Conservation (phyloP, 2,329 filamentous ascomycete genomes). For the Cytospora schulzeri region DNA sequence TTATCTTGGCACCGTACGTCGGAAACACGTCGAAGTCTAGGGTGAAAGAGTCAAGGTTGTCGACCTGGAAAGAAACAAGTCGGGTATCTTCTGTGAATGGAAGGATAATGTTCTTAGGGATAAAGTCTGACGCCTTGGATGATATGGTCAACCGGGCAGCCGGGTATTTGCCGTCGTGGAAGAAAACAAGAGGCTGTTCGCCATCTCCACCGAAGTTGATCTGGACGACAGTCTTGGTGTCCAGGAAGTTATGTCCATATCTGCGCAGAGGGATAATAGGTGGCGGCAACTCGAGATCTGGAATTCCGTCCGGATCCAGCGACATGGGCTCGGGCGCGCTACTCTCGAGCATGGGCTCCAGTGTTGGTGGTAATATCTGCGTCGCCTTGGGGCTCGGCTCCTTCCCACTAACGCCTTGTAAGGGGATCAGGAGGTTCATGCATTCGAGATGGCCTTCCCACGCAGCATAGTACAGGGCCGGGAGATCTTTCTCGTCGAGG, state of each 20-base stretch:
- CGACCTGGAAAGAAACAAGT: slow-evolving; percentile 92
- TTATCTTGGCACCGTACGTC: slow-evolving; percentile 95
- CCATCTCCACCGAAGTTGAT: slow-evolving; percentile 81
- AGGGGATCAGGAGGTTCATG: slow-evolving; percentile 75
- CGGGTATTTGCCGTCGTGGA: slow-evolving; percentile 95
- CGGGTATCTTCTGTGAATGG: slow-evolving; percentile 96
- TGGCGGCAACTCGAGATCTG: slow-evolving; percentile 86
- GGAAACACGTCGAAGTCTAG: slow-evolving; percentile 98
- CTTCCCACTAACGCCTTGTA: slow-evolving; percentile 2
- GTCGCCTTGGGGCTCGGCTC: slow-evolving; percentile 45
- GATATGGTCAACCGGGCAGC: slow-evolving; percentile 94
- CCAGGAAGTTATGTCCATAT: slow-evolving; percentile 97
- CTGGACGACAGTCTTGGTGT: slow-evolving; percentile 95
- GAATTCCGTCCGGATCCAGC: slow-evolving; percentile 84
- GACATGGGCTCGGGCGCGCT: slow-evolving; percentile 62
- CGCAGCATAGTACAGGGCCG: slow-evolving; percentile 96
- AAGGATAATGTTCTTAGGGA: slow-evolving; percentile 92
- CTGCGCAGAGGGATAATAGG: slow-evolving; percentile 93
- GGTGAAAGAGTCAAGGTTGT: slow-evolving; percentile 88
- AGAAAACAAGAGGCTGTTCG: slow-evolving; percentile 84
- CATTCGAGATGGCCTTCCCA: slow-evolving; percentile 97
- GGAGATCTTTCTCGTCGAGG: slow-evolving; percentile 87
- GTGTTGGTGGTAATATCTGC: slow-evolving; percentile 37
- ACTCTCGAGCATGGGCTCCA: slow-evolving; percentile 51
- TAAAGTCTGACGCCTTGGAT: slow-evolving; percentile 92